Conservation (phyloP, 192 early-diverging fungal species). For the Mycoemilia scoparia region DNA sequence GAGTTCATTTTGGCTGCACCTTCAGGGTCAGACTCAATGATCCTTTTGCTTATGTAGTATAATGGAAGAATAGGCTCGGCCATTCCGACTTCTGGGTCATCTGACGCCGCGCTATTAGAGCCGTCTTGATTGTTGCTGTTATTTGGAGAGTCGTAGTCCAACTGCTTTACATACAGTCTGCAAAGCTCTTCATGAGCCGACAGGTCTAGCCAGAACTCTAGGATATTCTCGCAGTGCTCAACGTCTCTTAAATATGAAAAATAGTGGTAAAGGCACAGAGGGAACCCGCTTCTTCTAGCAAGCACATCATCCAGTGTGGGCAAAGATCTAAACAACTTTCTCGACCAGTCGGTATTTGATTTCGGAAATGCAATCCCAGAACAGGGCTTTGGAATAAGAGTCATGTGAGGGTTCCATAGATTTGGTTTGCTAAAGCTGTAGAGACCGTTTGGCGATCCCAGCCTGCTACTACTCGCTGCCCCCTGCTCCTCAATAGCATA, state of each 20-base stretch:
- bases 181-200: constrained; percentile 54
- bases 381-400: constrained; percentile 21
- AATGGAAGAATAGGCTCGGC: too few relatives aligned
- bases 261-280: constrained; percentile 61
- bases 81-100: too few relatives aligned
- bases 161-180: constrained; percentile 26
- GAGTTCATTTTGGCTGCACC: too few relatives aligned
- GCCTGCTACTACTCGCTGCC: too few relatives aligned
- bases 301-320: constrained; percentile 56
- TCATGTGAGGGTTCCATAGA: constrained; percentile 26
- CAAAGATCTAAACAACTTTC: constrained; percentile 23
- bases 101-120: too few relatives aligned
- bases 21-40: too few relatives aligned
- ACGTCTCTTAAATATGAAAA: constrained; percentile 55
- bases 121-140: background rate
- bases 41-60: too few relatives aligned
- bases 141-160: constrained; percentile 3
- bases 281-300: constrained; percentile 40
- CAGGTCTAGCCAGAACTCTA: constrained; percentile 63
- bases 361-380: constrained; percentile 26
- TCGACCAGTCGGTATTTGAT: constrained; percentile 8
- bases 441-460: too few relatives aligned
- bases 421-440: too few relatives aligned
- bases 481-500: too few relatives aligned
- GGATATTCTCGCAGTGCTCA: constrained; percentile 40